phyloP scores from a whole-genome alignment of 768 basidiomycete genomes.

The Agaricus subrufescens region DNA sequence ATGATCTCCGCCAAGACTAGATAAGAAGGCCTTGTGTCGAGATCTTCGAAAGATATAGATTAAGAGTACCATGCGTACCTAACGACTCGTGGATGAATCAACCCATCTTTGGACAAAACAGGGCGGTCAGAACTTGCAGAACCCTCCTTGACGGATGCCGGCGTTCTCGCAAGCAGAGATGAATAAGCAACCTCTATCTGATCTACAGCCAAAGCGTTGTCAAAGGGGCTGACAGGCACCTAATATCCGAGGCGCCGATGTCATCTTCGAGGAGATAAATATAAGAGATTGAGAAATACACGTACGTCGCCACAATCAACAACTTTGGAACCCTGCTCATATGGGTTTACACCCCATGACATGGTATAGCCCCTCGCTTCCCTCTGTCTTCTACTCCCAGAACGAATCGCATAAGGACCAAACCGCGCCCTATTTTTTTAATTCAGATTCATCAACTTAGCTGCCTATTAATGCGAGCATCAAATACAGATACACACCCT shows the following conservation, averaged over 20 bases:
- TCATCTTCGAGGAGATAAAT: too few relatives aligned
- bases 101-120: constrained; percentile 49
- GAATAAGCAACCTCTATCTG: constrained; percentile 87
- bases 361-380: constrained; percentile 56
- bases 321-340: constrained; percentile 48
- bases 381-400: constrained; percentile 66
- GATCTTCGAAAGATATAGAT: too few relatives aligned
- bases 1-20: too few relatives aligned
- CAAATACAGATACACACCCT: constrained; percentile 28
- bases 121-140: constrained; percentile 29
- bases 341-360: constrained; percentile 68
- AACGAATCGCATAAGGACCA: constrained; percentile 81
- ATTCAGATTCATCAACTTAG: too few relatives aligned
- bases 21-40: too few relatives aligned
- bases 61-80: constrained; percentile 27
- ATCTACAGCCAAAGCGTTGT: constrained; percentile 77
- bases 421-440: constrained; percentile 63
- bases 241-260: constrained; percentile 17
- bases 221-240: constrained; percentile 77
- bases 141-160: constrained; percentile 30
- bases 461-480: too few relatives aligned
- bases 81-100: constrained; percentile 70
- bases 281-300: constrained; percentile 29
- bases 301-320: constrained; percentile 83
- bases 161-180: constrained; percentile 60